Evolutionary conservation across 148 eudicot genomes (phyloP), one percentile per base, ranked within the genome.

Genomic region (Persicaria maculosa): DNA sequence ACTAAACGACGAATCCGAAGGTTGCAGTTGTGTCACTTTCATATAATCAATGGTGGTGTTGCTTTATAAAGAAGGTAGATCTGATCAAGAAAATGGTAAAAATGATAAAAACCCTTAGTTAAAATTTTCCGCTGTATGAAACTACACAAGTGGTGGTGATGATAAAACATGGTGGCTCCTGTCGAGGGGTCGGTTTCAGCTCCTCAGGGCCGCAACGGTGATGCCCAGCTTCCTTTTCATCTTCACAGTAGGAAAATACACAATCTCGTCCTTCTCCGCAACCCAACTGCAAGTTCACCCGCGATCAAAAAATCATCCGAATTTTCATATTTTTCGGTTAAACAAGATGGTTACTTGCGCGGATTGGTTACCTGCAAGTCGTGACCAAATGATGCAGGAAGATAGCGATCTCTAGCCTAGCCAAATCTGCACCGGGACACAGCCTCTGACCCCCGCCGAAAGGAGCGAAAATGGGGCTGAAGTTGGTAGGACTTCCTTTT

Each of bases 371-470:
- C 98, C 88, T 81, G 81, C 85, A 90, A 25, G 91, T 88, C 74
- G 98, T 94, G 71, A 88, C 89, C 64, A 94, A 83, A 79, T 91
- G 97, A 73, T 90, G 97, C 59, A 94, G 96, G 80, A 94, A 91
- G 5, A 94, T 91, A 0, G 93, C 83, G 75, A 94, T 91, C 80
- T 94, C 98, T 1, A 94, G 97, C 80, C 97, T 83, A 44, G 98
- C 82, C 59, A 94, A 80, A 79, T 94, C 98, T 48, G 92, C 74
- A 50, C 98, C 97, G 11, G 98, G 97, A 74, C 98, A 94, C 17
- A 94, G 80, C 83, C 98, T 87, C 58, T 94, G 98, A 17, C 98
- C 98, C 47, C 98, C 98, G 44, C 98, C 98, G 80, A 94, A 94
- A 31, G 98, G 98, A 53, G 93, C 86, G 76, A 91, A 91, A 12